Base-by-base conservation (phyloP, 1,139 yeast genomes). In the Pichia sp. region DNA sequence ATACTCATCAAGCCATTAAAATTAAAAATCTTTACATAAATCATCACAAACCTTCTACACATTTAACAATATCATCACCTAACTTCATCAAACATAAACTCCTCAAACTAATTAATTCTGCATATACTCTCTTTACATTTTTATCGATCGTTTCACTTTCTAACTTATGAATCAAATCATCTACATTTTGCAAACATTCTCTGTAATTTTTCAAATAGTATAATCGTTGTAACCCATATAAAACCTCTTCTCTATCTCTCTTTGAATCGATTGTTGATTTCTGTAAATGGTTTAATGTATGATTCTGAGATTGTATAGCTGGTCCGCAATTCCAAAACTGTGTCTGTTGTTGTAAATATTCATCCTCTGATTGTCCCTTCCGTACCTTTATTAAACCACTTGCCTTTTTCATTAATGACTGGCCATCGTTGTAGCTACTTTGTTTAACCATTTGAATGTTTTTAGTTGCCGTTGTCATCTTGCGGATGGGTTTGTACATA, bases 281-380 rank as follows among this genome's bases (percentile, higher is more conserved):
- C 10, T 11, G 2, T 11, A 36, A 10, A 36, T 36, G 41, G 5
- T 52, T 48, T 3, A 53, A 62, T 7, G 81, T 70, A 81, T 84
- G 79, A 9, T 46, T 50, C 7, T 48, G 42, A 14, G 45, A 46
- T 46, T 56, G 59, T 29, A 56, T 36, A 3, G 70, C 67, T 0
- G 88, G 88, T 0, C 89, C 89, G 0, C 68, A 55, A 3, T 57
- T 53, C 51, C 64, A 66, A 62, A 79, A 84, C 54, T 72, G 74
- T 2, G 52, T 44, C 52, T 69, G 67, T 60, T 84, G 88, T 6
- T 56, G 62, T 25, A 60, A 63, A 58, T 68, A 84, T 49, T 77
- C 81, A 54, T 79, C 85, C 44, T 75, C 79, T 0, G 80, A 63
- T 61, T 84, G 90, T 0, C 79, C 80, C 58, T 81, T 83, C 43